These are phyloP conservation scores for Chlorella sp. DNA, from an alignment of 139 green algal species.

Conservation along the genomic window DNA sequence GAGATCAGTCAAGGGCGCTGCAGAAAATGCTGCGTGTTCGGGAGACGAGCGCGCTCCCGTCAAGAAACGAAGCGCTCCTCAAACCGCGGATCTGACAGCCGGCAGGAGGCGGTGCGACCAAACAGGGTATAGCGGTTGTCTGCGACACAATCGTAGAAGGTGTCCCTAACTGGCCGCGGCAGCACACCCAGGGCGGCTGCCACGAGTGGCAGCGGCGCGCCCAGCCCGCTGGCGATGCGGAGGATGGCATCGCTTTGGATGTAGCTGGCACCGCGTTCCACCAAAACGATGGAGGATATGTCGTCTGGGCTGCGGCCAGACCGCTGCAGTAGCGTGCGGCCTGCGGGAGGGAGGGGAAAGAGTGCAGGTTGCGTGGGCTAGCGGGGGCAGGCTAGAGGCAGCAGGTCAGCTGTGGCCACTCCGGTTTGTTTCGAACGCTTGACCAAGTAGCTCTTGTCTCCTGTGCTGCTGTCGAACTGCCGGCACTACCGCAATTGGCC, in stretches of 20 bases:
- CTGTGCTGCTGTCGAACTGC: too few relatives aligned
- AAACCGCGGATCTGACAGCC: constrained; percentile 49
- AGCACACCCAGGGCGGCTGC: constrained; percentile 50
- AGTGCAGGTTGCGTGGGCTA: too few relatives aligned
- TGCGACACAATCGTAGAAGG: constrained; percentile 63
- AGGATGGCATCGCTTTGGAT: constrained; percentile 72
- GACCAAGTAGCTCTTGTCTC: too few relatives aligned
- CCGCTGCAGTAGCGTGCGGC: constrained; percentile 65
- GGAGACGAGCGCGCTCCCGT: too few relatives aligned
- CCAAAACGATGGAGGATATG: constrained; percentile 87
- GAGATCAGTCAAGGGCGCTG: too few relatives aligned
- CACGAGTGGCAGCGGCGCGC: constrained; percentile 61
- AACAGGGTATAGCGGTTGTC: constrained; percentile 73
- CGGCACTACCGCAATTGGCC: too few relatives aligned
- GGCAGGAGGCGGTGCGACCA: constrained; percentile 60
- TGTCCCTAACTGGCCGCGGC: constrained; percentile 57
- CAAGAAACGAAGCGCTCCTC: constrained; percentile 16
- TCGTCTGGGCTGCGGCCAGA: constrained; percentile 73
- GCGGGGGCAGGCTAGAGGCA: too few relatives aligned
- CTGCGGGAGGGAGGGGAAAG: constrained; percentile 25
- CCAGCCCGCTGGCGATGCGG: constrained; percentile 60
- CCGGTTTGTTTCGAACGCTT: too few relatives aligned
- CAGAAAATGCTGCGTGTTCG: too few relatives aligned
- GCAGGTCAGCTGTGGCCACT: too few relatives aligned
- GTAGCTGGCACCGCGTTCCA: constrained; percentile 53